Evolutionary conservation across 2,329 filamentous ascomycete genomes (phyloP).

Genomic region (Xylariaceae sp.): DNA sequence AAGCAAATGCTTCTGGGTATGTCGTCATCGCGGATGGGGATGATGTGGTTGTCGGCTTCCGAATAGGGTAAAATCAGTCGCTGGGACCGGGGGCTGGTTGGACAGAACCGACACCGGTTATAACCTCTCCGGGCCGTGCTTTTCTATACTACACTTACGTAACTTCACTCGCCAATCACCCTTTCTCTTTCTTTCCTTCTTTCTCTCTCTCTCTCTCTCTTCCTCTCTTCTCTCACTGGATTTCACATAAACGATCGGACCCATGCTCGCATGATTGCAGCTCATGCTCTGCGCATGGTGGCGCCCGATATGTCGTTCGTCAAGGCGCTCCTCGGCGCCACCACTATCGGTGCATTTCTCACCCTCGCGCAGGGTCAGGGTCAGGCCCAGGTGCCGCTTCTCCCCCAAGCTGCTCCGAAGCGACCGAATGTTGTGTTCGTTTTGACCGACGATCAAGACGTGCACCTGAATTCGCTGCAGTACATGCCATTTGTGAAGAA

Average conservation of each 20-base stretch:
- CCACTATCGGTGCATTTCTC: constrained; percentile 7
- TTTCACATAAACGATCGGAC: too few relatives aligned
- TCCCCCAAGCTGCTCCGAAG: background rate
- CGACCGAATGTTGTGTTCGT: constrained; percentile 56
- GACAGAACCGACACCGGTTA: background rate
- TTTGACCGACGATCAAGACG: constrained; percentile 59
- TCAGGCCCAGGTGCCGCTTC: constrained; percentile 16
- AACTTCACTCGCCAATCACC: too few relatives aligned
- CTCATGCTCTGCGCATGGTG: too few relatives aligned
- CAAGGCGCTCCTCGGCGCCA: constrained; percentile 4
- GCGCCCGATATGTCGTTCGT: constrained; percentile 14
- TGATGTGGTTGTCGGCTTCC: background rate
- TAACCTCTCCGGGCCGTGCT: too few relatives aligned
- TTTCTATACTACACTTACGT: too few relatives aligned
- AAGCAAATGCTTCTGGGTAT: background rate
- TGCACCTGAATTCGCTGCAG: constrained; percentile 50
- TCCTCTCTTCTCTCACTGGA: too few relatives aligned
- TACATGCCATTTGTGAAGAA: constrained; percentile 51
- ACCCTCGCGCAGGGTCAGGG: background rate
- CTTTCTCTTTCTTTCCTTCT: too few relatives aligned
- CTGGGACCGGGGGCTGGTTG: background rate
- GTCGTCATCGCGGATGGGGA: constrained; percentile 5
- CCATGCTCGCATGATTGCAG: background rate
- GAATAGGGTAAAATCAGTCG: background rate
- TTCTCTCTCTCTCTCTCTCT: too few relatives aligned